These are phyloP conservation scores for Calonectria pseudoturangicola DNA, from an alignment of 2,329 filamentous ascomycete genomes.

Conservation along the genomic window DNA sequence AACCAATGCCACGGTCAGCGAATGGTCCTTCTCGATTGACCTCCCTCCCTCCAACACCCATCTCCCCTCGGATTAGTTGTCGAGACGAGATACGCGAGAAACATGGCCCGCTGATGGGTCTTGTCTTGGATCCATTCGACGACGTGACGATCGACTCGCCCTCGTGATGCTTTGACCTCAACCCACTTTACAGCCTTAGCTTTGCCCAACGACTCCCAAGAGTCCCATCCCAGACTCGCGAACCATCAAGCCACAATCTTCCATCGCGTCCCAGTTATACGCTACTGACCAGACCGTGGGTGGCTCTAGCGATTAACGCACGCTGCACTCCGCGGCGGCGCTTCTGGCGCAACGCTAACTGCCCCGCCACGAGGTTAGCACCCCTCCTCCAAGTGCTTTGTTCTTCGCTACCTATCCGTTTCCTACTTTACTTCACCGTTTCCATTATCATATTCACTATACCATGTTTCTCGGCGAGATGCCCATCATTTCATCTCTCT, in stretches of 20 bases:
- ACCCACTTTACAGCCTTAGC: constrained; percentile 39
- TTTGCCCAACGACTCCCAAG: constrained; percentile 42
- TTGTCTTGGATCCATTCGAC: constrained; percentile 29
- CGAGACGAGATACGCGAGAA: constrained; percentile 54
- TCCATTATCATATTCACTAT: constrained; percentile 13
- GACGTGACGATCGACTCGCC: constrained; percentile 39
- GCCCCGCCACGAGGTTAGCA: constrained; percentile 44
- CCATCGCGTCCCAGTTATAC: constrained; percentile 27
- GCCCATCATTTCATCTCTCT: constrained; percentile 12
- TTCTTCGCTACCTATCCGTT: constrained; percentile 31
- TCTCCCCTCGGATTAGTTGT: constrained; percentile 38
- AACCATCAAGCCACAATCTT: constrained; percentile 52
- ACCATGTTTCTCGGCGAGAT: constrained; percentile 16
- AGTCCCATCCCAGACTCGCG: constrained; percentile 34
- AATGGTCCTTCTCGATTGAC: constrained; percentile 16
- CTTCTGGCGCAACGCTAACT: constrained; percentile 41
- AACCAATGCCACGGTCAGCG: constrained; percentile 25
- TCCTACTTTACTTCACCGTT: constrained; percentile 24
- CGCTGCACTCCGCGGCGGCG: constrained; percentile 46
- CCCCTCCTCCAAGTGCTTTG: constrained; percentile 37
- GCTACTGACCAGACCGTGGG: constrained; percentile 16
- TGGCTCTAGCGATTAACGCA: constrained; percentile 42
- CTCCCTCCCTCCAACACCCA: constrained; percentile 37
- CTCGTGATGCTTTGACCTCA: constrained; percentile 50
- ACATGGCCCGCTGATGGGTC: constrained; percentile 46